These are phyloP conservation scores for Chaetomium fimeti DNA, from an alignment of 495 filamentous ascomycete species.

Conservation along the genomic window DNA sequence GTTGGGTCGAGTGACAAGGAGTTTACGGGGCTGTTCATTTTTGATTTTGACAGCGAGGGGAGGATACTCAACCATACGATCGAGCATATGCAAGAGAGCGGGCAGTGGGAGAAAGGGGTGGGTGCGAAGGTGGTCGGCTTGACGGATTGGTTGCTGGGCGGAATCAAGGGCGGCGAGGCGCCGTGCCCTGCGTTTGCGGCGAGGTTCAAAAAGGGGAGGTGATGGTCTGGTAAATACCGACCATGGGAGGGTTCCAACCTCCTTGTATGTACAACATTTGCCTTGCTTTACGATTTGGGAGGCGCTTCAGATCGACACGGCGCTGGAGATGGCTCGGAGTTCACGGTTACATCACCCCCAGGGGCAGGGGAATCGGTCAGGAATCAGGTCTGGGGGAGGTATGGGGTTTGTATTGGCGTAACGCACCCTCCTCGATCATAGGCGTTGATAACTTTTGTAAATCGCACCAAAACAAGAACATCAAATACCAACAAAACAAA, in stretches of 20 bases:
- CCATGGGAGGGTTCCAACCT: neutral
- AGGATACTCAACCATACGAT: conserved; percentile 83
- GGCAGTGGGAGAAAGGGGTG: conserved; percentile 60
- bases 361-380: neutral
- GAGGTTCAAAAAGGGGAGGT: conserved; percentile 22
- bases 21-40: conserved; percentile 85
- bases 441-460: neutral
- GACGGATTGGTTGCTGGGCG: conserved; percentile 84
- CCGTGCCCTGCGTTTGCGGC: conserved; percentile 37
- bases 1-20: conserved; percentile 41
- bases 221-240: neutral
- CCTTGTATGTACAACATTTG: conserved; percentile 11
- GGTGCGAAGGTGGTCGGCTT: conserved; percentile 74
- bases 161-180: conserved; percentile 45
- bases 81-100: conserved; percentile 80
- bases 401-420: neutral
- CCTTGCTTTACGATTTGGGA: neutral
- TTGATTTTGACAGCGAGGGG: conserved; percentile 91
- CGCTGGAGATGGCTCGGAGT: conserved; percentile 8
- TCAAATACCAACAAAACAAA: conserved; percentile 1
- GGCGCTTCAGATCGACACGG: neutral
- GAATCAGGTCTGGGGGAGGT: no score
- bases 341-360: neutral
- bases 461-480: conserved; percentile 3
- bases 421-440: conserved; percentile 17